A percentile compares a stretch with the other conserved stretches of the same genome.
phyloP scores from a whole-genome alignment of 2,329 filamentous ascomycete species.

The Fusarium mundagurra region DNA sequence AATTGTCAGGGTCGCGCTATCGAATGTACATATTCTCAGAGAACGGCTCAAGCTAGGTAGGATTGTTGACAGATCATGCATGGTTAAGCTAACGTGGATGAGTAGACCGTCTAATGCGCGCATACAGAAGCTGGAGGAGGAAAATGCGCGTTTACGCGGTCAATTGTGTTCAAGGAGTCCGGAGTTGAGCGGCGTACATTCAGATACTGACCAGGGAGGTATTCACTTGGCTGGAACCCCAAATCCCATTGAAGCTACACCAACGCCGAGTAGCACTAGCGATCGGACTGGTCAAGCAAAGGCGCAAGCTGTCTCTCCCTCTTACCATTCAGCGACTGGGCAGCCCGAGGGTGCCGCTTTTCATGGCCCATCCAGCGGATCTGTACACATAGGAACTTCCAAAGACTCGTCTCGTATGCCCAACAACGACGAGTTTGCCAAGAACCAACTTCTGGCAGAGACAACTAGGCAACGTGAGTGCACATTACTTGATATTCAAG shows the following conservation, averaged over 20 bases:
- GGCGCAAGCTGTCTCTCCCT: rapidly evolving
- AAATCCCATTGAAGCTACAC: rapidly evolving
- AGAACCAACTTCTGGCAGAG: constrained; percentile 26
- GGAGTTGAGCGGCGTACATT: rapidly evolving
- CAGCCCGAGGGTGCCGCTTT: constrained; percentile 31
- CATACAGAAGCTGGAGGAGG: constrained; percentile 47
- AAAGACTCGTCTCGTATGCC: rapidly evolving
- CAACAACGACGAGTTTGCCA: background rate
- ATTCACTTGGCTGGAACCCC: rapidly evolving
- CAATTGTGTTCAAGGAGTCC: constrained; percentile 37
- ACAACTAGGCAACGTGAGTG: constrained; percentile 28
- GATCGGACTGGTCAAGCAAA: background rate
- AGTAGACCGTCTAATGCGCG: constrained; percentile 43
- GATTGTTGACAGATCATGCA: rapidly evolving
- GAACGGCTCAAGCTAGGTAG: constrained; percentile 18
- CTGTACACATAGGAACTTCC: background rate
- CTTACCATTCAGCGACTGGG: background rate
- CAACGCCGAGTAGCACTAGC: rapidly evolving
- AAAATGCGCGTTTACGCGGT: constrained; percentile 48
- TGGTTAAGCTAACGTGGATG: rapidly evolving
- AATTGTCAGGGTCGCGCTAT: constrained; percentile 15
- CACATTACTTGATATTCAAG: rapidly evolving
- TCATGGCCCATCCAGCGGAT: constrained; percentile 37
- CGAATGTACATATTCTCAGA: constrained; percentile 27
- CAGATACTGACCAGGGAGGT: rapidly evolving